Percentiles rank a stretch among this genome's conserved stretches.
phyloP scores from a whole-genome alignment of 805 yeast genomes.

The Hanseniaspora taiwanica region DNA sequence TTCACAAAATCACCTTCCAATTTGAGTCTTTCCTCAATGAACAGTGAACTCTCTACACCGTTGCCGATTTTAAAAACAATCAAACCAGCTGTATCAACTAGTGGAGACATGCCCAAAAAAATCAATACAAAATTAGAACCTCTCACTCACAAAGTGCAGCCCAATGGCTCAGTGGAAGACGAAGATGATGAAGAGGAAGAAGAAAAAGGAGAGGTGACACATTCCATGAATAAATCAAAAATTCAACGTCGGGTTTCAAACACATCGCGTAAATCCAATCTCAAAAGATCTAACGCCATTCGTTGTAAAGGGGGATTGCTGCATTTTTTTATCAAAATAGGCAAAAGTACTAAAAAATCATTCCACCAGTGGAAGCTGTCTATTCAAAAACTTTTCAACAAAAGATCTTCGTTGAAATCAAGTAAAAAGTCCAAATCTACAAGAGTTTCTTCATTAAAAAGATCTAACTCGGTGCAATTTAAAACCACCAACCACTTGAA shows the following conservation, averaged over 20 bases:
- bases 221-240: no score
- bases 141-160: neutral
- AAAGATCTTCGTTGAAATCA: neutral
- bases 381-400: constrained; percentile 13
- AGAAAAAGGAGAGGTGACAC: neutral
- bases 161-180: constrained; percentile 2
- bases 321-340: constrained; percentile 18
- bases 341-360: constrained; percentile 14
- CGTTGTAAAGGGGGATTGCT: constrained; percentile 28
- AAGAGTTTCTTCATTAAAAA: constrained; percentile 1
- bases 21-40: constrained; percentile 5
- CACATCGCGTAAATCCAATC: constrained; percentile 14
- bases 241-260: no score
- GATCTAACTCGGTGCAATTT: constrained; percentile 2
- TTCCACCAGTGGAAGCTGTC: constrained; percentile 18
- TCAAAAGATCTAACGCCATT: constrained; percentile 25
- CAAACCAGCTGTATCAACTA: neutral
- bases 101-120: neutral
- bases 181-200: neutral
- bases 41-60: constrained; percentile 1
- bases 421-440: neutral
- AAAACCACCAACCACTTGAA: constrained; percentile 4
- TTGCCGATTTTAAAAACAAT: constrained; percentile 4
- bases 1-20: neutral
- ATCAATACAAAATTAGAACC: no score